Base-by-base conservation (phyloP, 2,329 filamentous ascomycete genomes). In the Colletotrichum zoysiae region DNA sequence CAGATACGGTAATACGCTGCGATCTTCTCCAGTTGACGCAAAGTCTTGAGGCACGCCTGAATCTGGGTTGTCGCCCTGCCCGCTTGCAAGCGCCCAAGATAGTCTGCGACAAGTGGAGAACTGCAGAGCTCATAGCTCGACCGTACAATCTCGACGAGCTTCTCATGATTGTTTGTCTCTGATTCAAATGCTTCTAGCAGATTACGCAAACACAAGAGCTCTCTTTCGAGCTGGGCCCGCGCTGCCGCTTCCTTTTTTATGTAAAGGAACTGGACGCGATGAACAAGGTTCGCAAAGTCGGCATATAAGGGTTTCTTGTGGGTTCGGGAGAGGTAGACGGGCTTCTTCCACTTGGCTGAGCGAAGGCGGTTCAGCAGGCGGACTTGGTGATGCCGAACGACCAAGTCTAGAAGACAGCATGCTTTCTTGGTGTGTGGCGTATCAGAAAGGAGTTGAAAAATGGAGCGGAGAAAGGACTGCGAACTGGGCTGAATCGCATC, bases 311-410 rank as follows among this genome's bases (percentile, higher is more conserved):
- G 67, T 48, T 73, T 74, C 57, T 74, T 74, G 60, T 74, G 73
- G 18, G 73, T 74, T 40, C 73, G 67, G 30, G 71, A 56, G 7
- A 74, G 71, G 30, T 74, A 74, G 26, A 46, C 23, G 5, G 73
- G 73, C 50, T 74, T 74, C n/a, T 53, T 63, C 73, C 73, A 74
- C 26, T 73, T 66, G 23, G 60, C 35, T 12, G 73, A 74, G 16
- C 73, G 71, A 16, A 74, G 71, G 18, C 73, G 73, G 64, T 74
- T 74, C 40, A 74, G 67, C 9, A 74, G 73, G n/a, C 73, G 73
- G 3, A 59, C 12, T 26, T 70, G 71, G n/a, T 74, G 73, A 67
- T 74, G 64, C n/a, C 50, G 67, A 20, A 58, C 57, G 40, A 74
- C 55, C 23, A 62, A 16, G 40, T 60, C 59, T 33, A 72, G 57